phyloP scores from a whole-genome alignment of 2,329 filamentous ascomycete genomes.

The Phialocephala sp. region DNA sequence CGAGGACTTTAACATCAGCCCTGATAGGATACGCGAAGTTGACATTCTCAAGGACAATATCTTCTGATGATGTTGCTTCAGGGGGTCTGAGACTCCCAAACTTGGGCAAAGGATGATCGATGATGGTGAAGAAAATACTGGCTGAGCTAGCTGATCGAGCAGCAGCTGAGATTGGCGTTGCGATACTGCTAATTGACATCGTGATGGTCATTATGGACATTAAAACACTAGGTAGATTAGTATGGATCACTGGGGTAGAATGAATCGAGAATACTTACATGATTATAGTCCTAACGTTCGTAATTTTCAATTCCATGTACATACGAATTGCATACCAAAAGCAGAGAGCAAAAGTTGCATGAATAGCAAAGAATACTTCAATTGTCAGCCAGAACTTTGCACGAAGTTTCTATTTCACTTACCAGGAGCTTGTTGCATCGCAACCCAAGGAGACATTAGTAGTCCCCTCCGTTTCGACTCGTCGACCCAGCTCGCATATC shows the following conservation, averaged over 20 bases:
- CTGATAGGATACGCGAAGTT: conserved; percentile 76
- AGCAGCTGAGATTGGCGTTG: conserved; percentile 49
- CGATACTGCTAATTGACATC: conserved; percentile 55
- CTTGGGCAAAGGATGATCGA: conserved; percentile 46
- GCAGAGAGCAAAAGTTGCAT: conserved; percentile 57
- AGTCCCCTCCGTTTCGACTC: conserved; percentile 57
- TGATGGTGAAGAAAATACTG: conserved; percentile 45
- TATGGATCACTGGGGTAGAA: neutral
- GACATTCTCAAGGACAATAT: conserved; percentile 68
- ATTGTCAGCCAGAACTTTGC: neutral
- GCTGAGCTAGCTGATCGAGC: conserved; percentile 48
- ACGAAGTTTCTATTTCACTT: conserved; percentile 44
- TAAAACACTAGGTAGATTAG: conserved; percentile 19
- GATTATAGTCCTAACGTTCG: conserved; percentile 58
- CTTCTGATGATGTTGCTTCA: conserved; percentile 54
- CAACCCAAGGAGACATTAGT: conserved; percentile 55
- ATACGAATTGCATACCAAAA: conserved; percentile 68
- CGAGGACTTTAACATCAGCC: conserved; percentile 67
- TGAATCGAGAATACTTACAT: conserved; percentile 50
- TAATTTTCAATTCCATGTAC: conserved; percentile 50
- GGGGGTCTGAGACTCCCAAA: conserved; percentile 51
- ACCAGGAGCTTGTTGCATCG: conserved; percentile 56
- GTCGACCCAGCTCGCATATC: conserved; percentile 60
- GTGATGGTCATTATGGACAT: conserved; percentile 25
- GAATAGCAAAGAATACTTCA: conserved; percentile 46